Evolutionary conservation across 805 yeast species (phyloP).

Genomic region (Isabelozyma rhagii): DNA sequence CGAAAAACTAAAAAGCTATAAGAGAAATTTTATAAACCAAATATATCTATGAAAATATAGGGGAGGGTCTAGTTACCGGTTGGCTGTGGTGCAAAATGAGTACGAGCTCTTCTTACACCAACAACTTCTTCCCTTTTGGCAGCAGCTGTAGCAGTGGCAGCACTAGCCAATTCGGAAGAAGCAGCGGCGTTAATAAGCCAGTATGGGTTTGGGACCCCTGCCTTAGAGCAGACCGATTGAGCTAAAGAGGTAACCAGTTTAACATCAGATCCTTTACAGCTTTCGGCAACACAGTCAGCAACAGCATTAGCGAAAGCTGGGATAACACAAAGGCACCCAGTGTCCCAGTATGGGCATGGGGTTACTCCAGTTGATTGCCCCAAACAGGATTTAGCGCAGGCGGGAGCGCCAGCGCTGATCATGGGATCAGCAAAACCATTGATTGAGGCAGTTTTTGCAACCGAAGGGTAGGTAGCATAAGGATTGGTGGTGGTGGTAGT

Average conservation of each 20-base stretch:
- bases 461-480: slow-evolving; percentile 31
- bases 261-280: slow-evolving; percentile 35
- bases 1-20: neutral
- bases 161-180: slow-evolving; percentile 20
- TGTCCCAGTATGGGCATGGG: slow-evolving; percentile 46
- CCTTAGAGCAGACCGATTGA: slow-evolving; percentile 29
- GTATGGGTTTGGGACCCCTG: slow-evolving; percentile 33
- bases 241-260: slow-evolving; percentile 28
- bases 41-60: too few species aligned
- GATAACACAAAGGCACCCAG: slow-evolving; percentile 45
- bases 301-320: slow-evolving; percentile 29
- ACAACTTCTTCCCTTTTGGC: slow-evolving; percentile 5
- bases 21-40: neutral
- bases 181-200: slow-evolving; percentile 25
- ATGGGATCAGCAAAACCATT: slow-evolving; percentile 39
- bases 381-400: slow-evolving; percentile 36
- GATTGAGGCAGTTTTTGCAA: slow-evolving; percentile 37
- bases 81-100: neutral
- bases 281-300: slow-evolving; percentile 34
- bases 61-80: neutral
- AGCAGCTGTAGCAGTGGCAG: slow-evolving; percentile 15
- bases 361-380: slow-evolving; percentile 27
- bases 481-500: slow-evolving; percentile 13
- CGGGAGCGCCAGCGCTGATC: slow-evolving; percentile 30
- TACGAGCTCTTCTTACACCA: slow-evolving; percentile 1